Evolutionary conservation across 352 stramenopile genomes (phyloP), one percentile per base, ranked within the genome.

Genomic region (Pythium coloratum): DNA sequence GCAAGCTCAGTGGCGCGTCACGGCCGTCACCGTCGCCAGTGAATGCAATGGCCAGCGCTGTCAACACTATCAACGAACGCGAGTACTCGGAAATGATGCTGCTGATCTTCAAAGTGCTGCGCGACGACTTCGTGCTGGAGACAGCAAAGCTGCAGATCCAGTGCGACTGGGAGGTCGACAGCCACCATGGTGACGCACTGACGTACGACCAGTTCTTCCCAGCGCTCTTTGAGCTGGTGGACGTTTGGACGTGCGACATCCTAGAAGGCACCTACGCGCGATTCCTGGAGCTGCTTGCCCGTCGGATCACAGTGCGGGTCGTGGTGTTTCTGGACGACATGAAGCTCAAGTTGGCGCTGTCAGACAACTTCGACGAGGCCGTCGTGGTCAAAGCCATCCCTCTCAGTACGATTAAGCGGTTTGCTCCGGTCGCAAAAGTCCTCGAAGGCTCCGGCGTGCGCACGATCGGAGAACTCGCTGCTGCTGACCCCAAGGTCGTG

Each of bases 191-290:
- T 5, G 61, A 76, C n/a, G 64, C 63, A 6, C 73, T 94, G 30
- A 78, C 36, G 14, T 84, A 83, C 33, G 80, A 91, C 7, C 77
- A 89, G 58, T 94, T 94, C 64, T 86, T 82, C 66, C 62, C 76
- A 0, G 81, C 86, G 0, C 34, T 94, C 1, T 94, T 94, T 47
- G 86, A 94, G 60, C 72, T 94, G 26, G 86, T 94, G 6, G 83
- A 94, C 46, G 63, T 94, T 9, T 94, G 86, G 86, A 94, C 86
- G 1, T 94, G 86, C 70, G 86, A 94, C 66, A 77, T 90, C 13
- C 57, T 88, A 42, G 82, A 94, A 58, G 26, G 26, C 16, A 92
- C 83, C 10, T 94, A 94, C 66, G 71, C 74, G 33, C 73, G 80
- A 16, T 94, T 92, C 42, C 57, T 92, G 10, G 72, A 91, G 54